A percentile compares a stretch with the other conserved stretches of the same genome.
Conservation (phyloP, 1,139 yeast genomes). For the Taiozyma sp. region DNA sequence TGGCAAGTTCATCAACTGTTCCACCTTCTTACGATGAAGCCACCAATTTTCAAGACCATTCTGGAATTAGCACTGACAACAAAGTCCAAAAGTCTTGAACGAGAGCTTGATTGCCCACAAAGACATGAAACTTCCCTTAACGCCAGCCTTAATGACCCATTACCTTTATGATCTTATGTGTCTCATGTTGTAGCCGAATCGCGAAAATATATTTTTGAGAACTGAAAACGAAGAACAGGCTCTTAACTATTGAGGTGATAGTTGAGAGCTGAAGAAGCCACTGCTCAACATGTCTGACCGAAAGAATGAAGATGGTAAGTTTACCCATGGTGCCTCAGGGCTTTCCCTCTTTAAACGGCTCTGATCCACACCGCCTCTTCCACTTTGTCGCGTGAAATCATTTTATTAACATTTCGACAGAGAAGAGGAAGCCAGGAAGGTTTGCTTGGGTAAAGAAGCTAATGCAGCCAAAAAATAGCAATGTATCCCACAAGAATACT, state of each 20-base stretch:
- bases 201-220: not conserved
- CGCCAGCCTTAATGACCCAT: not conserved
- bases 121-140: not conserved
- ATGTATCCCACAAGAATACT: not conserved
- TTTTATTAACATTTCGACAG: not conserved
- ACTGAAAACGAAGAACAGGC: not conserved
- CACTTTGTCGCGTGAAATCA: not conserved
- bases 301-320: not conserved
- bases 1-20: not conserved
- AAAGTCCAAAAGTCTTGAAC: not conserved
- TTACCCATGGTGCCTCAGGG: not conserved
- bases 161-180: not conserved
- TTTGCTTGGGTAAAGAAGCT: slow-evolving; percentile 18
- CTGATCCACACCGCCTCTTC: not conserved
- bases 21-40: not conserved
- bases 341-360: not conserved
- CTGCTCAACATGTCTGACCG: not conserved
- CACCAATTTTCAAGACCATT: not conserved
- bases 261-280: not conserved
- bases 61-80: not conserved
- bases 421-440: slow-evolving; percentile 9
- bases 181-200: not conserved
- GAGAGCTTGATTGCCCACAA: not conserved
- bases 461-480: slow-evolving; percentile 9
- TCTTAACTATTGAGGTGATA: too few species aligned